Evolutionary conservation across 2,329 filamentous ascomycete species (phyloP).

Genomic region (Colletotrichum sp.): DNA sequence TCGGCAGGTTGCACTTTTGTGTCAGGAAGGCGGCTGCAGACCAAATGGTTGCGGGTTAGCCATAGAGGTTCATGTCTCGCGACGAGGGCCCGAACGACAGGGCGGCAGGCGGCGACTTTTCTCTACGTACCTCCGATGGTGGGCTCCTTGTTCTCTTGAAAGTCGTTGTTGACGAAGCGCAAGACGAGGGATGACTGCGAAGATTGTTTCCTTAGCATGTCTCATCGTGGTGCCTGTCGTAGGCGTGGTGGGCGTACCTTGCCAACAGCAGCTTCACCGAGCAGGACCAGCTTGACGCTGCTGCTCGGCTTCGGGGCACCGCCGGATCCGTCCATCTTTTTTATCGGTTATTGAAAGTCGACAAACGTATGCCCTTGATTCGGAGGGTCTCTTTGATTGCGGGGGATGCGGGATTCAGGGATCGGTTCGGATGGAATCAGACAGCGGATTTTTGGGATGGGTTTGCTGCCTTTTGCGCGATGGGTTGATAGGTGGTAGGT

Average conservation of each 20-base stretch:
- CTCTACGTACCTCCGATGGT: slow-evolving; percentile 86
- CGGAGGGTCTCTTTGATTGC: not conserved
- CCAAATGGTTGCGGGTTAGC: slow-evolving; percentile 7
- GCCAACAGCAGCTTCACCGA: slow-evolving; percentile 97
- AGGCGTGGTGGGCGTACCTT: slow-evolving; percentile 68
- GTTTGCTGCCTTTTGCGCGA: slow-evolving; percentile 13
- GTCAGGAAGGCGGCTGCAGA: slow-evolving; percentile 89
- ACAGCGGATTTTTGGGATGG: not conserved
- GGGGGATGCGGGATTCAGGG: not conserved
- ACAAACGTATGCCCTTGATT: not conserved
- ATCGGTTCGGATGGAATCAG: not conserved
- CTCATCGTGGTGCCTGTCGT: not conserved
- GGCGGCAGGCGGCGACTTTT: not conserved
- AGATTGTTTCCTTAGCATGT: slow-evolving; percentile 23
- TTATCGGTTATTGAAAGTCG: not conserved
- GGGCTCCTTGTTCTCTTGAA: slow-evolving; percentile 99
- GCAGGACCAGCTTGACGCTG: slow-evolving; percentile 98
- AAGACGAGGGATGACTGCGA: slow-evolving; percentile 90
- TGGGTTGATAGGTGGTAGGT: slow-evolving; percentile 12
- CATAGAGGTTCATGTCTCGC: not conserved
- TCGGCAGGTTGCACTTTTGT: slow-evolving; percentile 96
- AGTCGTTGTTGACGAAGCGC: slow-evolving; percentile 99
- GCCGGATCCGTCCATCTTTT: slow-evolving; percentile 71
- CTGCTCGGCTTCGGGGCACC: slow-evolving; percentile 91
- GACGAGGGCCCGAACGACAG: not conserved